A percentile compares a stretch with the other conserved stretches of the same genome.
These are phyloP conservation scores for Lentinula boryana DNA, from an alignment of 768 basidiomycete species.

Conservation along the genomic window DNA sequence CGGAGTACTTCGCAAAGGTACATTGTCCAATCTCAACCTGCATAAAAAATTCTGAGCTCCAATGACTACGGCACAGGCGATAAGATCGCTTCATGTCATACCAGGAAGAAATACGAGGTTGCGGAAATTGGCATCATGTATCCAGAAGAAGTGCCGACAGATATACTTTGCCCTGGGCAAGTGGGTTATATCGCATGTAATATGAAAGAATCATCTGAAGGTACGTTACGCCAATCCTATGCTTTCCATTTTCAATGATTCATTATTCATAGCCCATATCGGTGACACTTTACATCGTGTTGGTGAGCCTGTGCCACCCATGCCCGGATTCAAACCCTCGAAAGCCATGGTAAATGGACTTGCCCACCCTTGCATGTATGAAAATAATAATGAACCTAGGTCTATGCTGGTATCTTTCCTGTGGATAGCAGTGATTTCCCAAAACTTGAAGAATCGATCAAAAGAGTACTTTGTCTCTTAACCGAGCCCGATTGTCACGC, in stretches of 20 bases:
- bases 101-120: conserved; percentile 85
- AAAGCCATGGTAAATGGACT: conserved; percentile 79
- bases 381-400: conserved; percentile 35
- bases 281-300: conserved; percentile 88
- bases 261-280: conserved; percentile 60
- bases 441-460: conserved; percentile 94
- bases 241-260: not conserved
- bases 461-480: conserved; percentile 49
- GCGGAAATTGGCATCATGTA: conserved; percentile 85
- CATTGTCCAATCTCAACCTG: not conserved
- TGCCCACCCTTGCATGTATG: conserved; percentile 2
- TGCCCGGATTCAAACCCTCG: conserved; percentile 87
- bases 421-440: conserved; percentile 86
- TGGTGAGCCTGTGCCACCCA: conserved; percentile 68
- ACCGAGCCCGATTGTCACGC: conserved; percentile 6
- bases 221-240: conserved; percentile 28
- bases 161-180: conserved; percentile 66
- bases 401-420: conserved; percentile 93
- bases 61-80: conserved; percentile 53
- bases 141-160: conserved; percentile 80
- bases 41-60: not conserved
- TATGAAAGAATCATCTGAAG: conserved; percentile 96
- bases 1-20: conserved; percentile 80
- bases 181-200: conserved; percentile 91
- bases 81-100: conserved; percentile 80